Evolutionary conservation across 306 rosid genomes (phyloP).

Genomic region (Rosa persica): DNA sequence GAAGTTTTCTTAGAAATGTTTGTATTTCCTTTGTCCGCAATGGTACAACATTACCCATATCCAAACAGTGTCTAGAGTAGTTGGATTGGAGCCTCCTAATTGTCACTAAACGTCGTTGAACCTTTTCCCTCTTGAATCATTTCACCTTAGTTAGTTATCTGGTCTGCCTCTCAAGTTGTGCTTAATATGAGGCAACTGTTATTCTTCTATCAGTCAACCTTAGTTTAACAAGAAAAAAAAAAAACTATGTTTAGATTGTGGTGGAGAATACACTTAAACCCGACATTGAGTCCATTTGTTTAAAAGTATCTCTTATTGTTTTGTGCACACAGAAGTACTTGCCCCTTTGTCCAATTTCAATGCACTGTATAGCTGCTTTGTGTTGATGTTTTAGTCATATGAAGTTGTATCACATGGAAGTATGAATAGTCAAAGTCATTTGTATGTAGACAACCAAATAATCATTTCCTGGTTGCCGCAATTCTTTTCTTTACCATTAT

Average conservation of each 20-base stretch:
- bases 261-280: not conserved
- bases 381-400: not conserved
- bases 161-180: not conserved
- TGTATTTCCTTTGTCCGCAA: not conserved
- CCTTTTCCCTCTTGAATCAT: not conserved
- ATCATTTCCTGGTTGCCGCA: not conserved
- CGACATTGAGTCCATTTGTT: not conserved
- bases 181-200: not conserved
- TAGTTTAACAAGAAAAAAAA: not conserved
- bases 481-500: not conserved
- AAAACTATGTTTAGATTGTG: not conserved
- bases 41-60: not conserved
- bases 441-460: not conserved
- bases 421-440: not conserved
- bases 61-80: not conserved
- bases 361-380: not conserved
- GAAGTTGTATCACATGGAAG: not conserved
- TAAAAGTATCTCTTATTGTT: not conserved
- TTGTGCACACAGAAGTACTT: not conserved
- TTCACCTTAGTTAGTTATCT: not conserved
- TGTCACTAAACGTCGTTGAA: not conserved
- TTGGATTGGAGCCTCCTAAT: not conserved
- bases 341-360: not conserved
- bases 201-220: not conserved
- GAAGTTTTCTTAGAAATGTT: not conserved